These are phyloP conservation scores for Kurtzmaniella cleridarum DNA, from an alignment of 805 yeast genomes.

Conservation along the genomic window DNA sequence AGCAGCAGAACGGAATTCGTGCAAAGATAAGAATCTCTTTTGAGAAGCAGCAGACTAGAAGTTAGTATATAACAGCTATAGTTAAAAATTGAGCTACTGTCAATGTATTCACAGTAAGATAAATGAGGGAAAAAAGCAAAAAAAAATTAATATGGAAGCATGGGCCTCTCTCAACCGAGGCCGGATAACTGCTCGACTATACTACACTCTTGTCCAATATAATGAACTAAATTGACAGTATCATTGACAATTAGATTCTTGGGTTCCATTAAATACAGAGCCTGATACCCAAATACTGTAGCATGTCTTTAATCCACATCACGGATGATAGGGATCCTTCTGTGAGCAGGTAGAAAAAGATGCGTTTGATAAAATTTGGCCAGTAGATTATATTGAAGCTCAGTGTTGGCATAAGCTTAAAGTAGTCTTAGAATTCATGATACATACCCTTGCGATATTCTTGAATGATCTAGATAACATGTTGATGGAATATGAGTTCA, in stretches of 20 bases:
- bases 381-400: too few relatives aligned
- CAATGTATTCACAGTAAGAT: too few relatives aligned
- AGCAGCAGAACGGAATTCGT: constrained; percentile 93
- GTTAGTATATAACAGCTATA: constrained; percentile 12
- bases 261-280: too few relatives aligned
- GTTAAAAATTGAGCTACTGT: too few relatives aligned
- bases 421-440: background rate
- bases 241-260: too few relatives aligned
- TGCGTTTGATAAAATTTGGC: too few relatives aligned
- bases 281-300: constrained; percentile 1
- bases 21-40: constrained; percentile 79
- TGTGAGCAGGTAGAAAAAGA: too few relatives aligned
- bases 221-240: background rate
- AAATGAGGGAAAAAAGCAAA: background rate
- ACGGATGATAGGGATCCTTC: too few relatives aligned
- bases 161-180: background rate
- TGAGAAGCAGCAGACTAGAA: constrained; percentile 23
- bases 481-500: constrained; percentile 3
- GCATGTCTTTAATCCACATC: background rate
- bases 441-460: constrained; percentile 41
- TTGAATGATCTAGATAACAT: constrained; percentile 41
- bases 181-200: too few relatives aligned
- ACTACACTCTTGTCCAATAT: too few relatives aligned
- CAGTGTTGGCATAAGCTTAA: too few relatives aligned
- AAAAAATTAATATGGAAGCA: too few relatives aligned